Evolutionary conservation across 2,329 filamentous ascomycete genomes (phyloP), one percentile per base, ranked within the genome.

Genomic region (Phaeosphaeriaceae sp.): DNA sequence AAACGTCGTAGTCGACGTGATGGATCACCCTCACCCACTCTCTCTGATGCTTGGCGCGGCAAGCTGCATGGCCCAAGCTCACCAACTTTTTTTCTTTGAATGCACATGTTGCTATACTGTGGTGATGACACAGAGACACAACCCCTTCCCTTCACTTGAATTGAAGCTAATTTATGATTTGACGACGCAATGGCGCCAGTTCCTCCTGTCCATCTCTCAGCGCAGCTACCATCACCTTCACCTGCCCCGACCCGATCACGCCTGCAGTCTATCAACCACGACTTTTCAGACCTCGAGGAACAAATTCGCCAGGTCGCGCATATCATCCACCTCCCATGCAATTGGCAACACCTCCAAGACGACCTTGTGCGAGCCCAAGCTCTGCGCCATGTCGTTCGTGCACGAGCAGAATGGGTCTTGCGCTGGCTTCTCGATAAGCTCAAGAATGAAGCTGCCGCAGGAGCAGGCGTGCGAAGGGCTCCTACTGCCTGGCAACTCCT

Each of bases 371-470:
- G 62, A 16, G 36, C 43, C 4, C 30, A 38, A 1, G 37, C 56
- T 33, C 46, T 54, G 26, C 54, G 50, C 26, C 41, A 42, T 8
- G 46, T 69, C 8, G 63, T 67, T 16, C 54, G 58, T 32, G 63
- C 71, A 20, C 54, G 83, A 63, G 82, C 85, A 61, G 85, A 88
- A 75, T 88, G 85, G 84, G 78, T 87, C 12, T 67, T 88, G 48
- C 81, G 82, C 63, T 89, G 87, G 87, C 72, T 88, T 18, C 74
- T 87, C 60, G 85, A 83, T 60, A 86, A 82, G 64, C 57, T 87
- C 43, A 81, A 78, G 58, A 67, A 73, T 39, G 69, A 73, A 17
- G 63, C 64, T 28, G 72, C 67, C 34, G 58, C 54, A 28, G 64
- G 72, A 18, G 63, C 45, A 16, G 63, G 65, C 38, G 78, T 78